Evolutionary conservation across 2,329 filamentous ascomycete species (phyloP), one percentile per base, ranked within the genome.

Genomic region (Paraphaeosphaeria sporulosa): DNA sequence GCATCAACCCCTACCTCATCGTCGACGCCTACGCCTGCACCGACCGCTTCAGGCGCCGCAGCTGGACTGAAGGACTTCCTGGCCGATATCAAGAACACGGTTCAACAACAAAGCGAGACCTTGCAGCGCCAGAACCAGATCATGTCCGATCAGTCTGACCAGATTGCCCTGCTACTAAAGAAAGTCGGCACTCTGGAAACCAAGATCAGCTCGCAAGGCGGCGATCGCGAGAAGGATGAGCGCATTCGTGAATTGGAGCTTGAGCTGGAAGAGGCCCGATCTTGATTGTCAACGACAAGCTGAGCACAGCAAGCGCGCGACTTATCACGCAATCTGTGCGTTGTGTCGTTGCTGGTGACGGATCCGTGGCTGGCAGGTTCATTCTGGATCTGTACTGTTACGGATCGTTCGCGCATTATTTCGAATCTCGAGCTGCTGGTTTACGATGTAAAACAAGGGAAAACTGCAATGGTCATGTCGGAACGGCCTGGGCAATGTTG

Each of bases 111-210:
- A 80, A 92, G 87, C n/a, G 53, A 50, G 30, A 57, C 58, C 8
- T 53, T 60, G 7, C 36, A 57, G n/a, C 53, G 48, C 57, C 64
- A 67, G 46, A 66, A 62, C 59, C 53, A 57, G 81, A 87, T 93
- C 65, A 91, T 97, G 73, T 87, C 83, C 63, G 83, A 86, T n/a
- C 91, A 97, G 79, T 90, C 86, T 52, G 85, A 91, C 72, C 89
- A 93, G 76, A 93, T 96, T 68, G 84, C 84, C 52, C 82, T 84
- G 30, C 80, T 96, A 50, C 86, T 90, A 2, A 92, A 95, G 73
- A 73, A 78, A 62, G 72, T 78, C 19, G 68, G 68, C 23, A 85
- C 86, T 17, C 83, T 97, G 68, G 96, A 96, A 86, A 87, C 87
- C 78, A 90, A 88, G 77, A 84, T 94, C 60, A 86, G 86, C n/a